Conservation (phyloP, 2,329 filamentous ascomycete species). For the Chrysosphaeria jannelii region DNA sequence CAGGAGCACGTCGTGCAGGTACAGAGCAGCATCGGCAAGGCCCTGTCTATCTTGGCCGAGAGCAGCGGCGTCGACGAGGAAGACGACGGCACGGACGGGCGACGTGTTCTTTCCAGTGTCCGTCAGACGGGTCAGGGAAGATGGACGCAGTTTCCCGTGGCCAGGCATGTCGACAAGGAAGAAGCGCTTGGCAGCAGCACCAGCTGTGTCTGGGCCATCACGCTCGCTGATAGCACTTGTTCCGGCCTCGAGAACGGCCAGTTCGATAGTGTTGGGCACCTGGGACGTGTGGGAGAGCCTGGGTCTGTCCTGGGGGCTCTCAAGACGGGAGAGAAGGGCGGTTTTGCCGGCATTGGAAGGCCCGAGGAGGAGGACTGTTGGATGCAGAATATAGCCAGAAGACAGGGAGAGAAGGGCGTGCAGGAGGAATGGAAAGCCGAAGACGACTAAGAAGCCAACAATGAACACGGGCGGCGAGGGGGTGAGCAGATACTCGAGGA, state of each 20-base stretch:
- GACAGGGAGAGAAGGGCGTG: conserved; percentile 44
- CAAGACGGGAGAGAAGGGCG: conserved; percentile 45
- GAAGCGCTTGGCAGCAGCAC: conserved; percentile 33
- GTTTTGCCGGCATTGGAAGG: conserved; percentile 73
- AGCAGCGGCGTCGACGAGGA: conserved; percentile 60
- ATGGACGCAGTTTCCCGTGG: conserved; percentile 69
- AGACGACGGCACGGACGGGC: conserved; percentile 45
- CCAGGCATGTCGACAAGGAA: conserved; percentile 71
- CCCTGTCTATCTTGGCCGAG: conserved; percentile 22
- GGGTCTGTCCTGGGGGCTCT: conserved; percentile 17
- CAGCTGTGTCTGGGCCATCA: conserved; percentile 22
- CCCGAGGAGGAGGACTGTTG: conserved; percentile 54
- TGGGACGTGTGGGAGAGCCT: conserved; percentile 24
- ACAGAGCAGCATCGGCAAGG: conserved; percentile 46
- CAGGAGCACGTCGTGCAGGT: conserved; percentile 73
- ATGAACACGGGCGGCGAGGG: conserved; percentile 31
- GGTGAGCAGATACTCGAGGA: conserved; percentile 22
- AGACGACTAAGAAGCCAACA: conserved; percentile 36
- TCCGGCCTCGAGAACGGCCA: conserved; percentile 19
- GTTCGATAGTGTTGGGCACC: conserved; percentile 18
- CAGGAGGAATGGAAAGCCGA: conserved; percentile 46
- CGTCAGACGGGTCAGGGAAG: conserved; percentile 23
- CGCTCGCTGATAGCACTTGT: conserved; percentile 14
- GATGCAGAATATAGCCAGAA: conserved; percentile 33
- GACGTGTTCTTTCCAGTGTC: conserved; percentile 3